phyloP scores from a whole-genome alignment of 73 alveolate species.

The Paramecium pentaurelia region DNA sequence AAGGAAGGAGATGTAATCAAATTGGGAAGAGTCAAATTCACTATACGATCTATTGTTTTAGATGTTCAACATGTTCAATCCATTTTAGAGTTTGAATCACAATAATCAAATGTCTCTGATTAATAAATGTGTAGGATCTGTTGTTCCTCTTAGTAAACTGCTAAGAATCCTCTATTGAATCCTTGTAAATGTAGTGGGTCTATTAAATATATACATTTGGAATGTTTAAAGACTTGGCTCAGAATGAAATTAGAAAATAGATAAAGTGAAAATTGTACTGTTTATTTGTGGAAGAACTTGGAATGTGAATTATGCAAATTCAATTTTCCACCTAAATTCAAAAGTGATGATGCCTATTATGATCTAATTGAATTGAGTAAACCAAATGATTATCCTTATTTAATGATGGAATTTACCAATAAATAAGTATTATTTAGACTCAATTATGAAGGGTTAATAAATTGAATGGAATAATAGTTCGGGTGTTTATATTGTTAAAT shows the following conservation, averaged over 20 bases:
- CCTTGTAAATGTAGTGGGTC: conserved; percentile 79
- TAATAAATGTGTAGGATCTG: conserved; percentile 67
- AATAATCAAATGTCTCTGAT: neutral
- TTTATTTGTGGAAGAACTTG: conserved; percentile 69
- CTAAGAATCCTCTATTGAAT: conserved; percentile 64
- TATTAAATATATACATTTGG: conserved; percentile 69
- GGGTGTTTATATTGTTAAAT: conserved; percentile 9
- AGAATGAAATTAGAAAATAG: conserved; percentile 65
- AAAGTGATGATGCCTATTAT: conserved; percentile 49
- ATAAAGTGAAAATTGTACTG: conserved; percentile 62
- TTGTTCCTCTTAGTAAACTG: conserved; percentile 64
- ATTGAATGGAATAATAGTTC: neutral
- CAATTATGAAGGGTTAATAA: neutral
- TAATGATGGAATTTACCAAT: conserved; percentile 24
- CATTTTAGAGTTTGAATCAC: neutral
- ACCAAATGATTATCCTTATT: conserved; percentile 49
- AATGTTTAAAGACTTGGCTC: conserved; percentile 70
- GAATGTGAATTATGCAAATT: conserved; percentile 78
- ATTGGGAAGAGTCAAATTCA: conserved; percentile 53
- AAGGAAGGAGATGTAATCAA: conserved; percentile 55
- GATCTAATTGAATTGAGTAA: conserved; percentile 53
- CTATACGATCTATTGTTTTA: neutral
- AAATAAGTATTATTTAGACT: conserved; percentile 9
- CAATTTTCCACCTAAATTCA: conserved; percentile 47
- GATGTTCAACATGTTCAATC: neutral